Conservation (phyloP, 495 filamentous ascomycete genomes). For the Usnea hakonensis region DNA sequence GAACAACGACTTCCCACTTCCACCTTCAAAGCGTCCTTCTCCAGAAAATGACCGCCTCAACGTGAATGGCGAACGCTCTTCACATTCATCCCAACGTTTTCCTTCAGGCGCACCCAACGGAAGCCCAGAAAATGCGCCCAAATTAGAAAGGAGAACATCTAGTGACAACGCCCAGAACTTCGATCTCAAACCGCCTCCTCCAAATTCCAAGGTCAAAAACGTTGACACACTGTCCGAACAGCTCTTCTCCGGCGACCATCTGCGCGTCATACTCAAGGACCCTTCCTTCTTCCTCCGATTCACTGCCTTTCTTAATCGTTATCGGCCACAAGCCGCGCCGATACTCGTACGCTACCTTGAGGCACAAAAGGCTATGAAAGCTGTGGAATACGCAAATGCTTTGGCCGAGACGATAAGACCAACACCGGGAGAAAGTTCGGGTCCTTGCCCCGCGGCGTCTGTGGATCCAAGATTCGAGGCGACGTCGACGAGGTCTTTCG, state of each 20-base stretch:
- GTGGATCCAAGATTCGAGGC: constrained; percentile 49
- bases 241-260: constrained; percentile 60
- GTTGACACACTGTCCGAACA: constrained; percentile 56
- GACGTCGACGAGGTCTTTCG: constrained; percentile 50
- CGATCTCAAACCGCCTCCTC: constrained; percentile 24
- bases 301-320: constrained; percentile 59
- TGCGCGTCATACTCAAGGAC: constrained; percentile 52
- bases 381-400: constrained; percentile 63
- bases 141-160: not conserved
- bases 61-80: constrained; percentile 3
- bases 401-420: constrained; percentile 46
- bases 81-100: not conserved
- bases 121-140: constrained; percentile 5
- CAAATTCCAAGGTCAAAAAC: constrained; percentile 23
- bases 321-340: constrained; percentile 62
- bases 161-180: constrained; percentile 19
- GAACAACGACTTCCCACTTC: constrained; percentile 1
- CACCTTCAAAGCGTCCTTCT: constrained; percentile 3
- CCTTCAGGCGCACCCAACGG: not conserved
- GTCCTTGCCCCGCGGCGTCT: constrained; percentile 35
- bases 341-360: constrained; percentile 59
- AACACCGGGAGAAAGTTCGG: constrained; percentile 39
- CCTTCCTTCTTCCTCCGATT: constrained; percentile 59
- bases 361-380: constrained; percentile 58
- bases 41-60: constrained; percentile 5